Base-by-base conservation (phyloP, 140 eudicot genomes). In the Anethum foeniculum region DNA sequence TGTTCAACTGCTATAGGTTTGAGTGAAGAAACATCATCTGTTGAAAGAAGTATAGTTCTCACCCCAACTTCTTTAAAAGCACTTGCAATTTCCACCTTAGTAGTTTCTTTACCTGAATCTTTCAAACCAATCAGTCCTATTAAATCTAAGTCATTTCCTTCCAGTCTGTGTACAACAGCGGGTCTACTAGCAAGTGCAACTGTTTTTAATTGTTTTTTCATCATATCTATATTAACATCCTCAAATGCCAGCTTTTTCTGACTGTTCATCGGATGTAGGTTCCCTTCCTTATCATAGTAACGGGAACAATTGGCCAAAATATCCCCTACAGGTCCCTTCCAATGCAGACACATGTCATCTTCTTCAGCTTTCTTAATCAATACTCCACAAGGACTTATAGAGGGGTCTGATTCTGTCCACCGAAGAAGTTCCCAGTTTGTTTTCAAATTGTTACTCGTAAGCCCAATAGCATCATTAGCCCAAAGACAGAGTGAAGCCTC, bases 101-200 rank as follows among this genome's bases (percentile, higher is more conserved):
- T 76, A 3, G 34, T 77, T 32, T 84, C 83, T 62, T 30, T 47
- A 10, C 27, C 62, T 23, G 38, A 64, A 39, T 32, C n/a, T 74
- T 52, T 84, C 52, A 88, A 43, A 73, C 86, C 84, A n/a, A 86
- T 16, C 77, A 88, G 25, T 62, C 86, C 91, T 75, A 88, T 44
- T 9, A 88, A 72, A 43, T 60, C 74, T 48, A 85, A 58, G 81
- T 64, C 81, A 23, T 75, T 78, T 60, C 19, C 82, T 78, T 84
- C 83, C 60, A 44, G 60, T 49, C 58, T 78, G 28, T 28, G 44
- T 36, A 14, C 18, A 27, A 51, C 3, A 4, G 19, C 0, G 23
- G 41, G 47, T 41, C 56, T 84, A 71, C 84, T 58, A n/a, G 91
- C 85, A 81, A 83, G 80, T 32, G 87, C 91, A 41, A 86, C 25